Base-by-base conservation (phyloP, 352 stramenopile species). In the Phytophthora hibernalis region DNA sequence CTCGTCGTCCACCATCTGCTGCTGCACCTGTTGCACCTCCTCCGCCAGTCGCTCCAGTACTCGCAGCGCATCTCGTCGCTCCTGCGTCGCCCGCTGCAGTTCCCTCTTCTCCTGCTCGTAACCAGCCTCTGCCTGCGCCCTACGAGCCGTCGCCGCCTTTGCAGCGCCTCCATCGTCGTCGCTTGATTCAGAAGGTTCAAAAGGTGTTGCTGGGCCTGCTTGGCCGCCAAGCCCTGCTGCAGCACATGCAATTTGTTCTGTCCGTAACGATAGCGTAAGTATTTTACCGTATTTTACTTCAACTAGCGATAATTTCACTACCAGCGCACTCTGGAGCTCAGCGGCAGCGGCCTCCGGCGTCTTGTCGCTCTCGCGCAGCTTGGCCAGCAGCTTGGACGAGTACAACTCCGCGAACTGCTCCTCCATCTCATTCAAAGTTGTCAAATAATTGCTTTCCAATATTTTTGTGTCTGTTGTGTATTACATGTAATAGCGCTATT, bases 151-250 rank as follows among this genome's bases (percentile, higher is more conserved):
- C 5, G 70, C 53, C 47, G 62, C 70, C 15, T 54, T 65, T 75
- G 63, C 20, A 91, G 47, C 7, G 81, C 82, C 30, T 84, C 74
- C 22, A 76, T 45, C 20, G 66, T 72, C 50, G 88, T 72, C 13
- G 87, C 65, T n/a, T 90, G 79, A n/a, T 92, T 83, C 66, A 93
- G 64, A 35, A 93, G 47, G 59, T 91, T 92, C 51, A n/a, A n/a
- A n/a, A n/a, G n/a, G n/a, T 93, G 85, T 40, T 85, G 77, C 45
- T n/a, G n/a, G n/a, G 80, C 72, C 55, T 93, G 85, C 53, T 90
- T 87, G 31, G 72, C 54, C 31, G 91, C 66, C 22, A 87, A 86
- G 43, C 82, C 74, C 24, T 77, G 67, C 59, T 92, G 79, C 37
- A 89, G 63, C 20, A 40, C 31, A 21, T 77, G 74, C 26, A 92